Conservation (phyloP, 2,329 filamentous ascomycete species). For the Exophiala mesophila region DNA sequence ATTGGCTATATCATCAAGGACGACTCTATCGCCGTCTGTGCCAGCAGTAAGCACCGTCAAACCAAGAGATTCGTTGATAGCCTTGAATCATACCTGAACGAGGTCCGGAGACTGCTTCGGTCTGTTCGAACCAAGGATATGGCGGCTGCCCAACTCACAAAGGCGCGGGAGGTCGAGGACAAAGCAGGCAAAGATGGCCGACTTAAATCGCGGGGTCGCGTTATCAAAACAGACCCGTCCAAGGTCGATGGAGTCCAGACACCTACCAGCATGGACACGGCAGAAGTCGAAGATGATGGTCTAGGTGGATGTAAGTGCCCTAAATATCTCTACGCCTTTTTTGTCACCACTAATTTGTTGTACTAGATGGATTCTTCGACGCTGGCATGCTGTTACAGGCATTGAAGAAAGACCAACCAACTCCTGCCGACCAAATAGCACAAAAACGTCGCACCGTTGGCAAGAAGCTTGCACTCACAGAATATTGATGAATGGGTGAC, state of each 20-base stretch:
- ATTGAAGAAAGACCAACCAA: conserved; percentile 37
- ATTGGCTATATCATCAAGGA: conserved; percentile 99
- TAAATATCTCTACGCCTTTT: conserved; percentile 4
- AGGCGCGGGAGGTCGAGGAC: conserved; percentile 60
- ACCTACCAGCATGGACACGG: conserved; percentile 61
- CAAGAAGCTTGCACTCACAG: conserved; percentile 45
- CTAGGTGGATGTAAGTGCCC: conserved; percentile 80
- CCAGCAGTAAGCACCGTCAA: conserved; percentile 88
- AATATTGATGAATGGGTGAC: conserved; percentile 34
- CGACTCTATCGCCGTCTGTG: conserved; percentile 83
- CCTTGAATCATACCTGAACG: conserved; percentile 82
- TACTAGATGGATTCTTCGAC: conserved; percentile 89
- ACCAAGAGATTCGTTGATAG: conserved; percentile 86
- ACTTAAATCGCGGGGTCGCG: conserved; percentile 64
- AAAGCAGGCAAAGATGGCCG: conserved; percentile 33
- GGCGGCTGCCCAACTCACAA: conserved; percentile 48
- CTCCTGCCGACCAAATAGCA: conserved; percentile 26
- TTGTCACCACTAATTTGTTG: conserved; percentile 30
- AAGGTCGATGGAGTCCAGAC: conserved; percentile 50
- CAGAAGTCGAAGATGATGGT: conserved; percentile 73
- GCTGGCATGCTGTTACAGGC: conserved; percentile 83
- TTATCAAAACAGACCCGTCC: conserved; percentile 38
- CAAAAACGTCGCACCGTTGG: conserved; percentile 38
- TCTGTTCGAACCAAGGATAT: conserved; percentile 56
- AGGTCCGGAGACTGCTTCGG: conserved; percentile 78